Conservation (phyloP, 1,139 yeast species). For the Yarrowia galli region DNA sequence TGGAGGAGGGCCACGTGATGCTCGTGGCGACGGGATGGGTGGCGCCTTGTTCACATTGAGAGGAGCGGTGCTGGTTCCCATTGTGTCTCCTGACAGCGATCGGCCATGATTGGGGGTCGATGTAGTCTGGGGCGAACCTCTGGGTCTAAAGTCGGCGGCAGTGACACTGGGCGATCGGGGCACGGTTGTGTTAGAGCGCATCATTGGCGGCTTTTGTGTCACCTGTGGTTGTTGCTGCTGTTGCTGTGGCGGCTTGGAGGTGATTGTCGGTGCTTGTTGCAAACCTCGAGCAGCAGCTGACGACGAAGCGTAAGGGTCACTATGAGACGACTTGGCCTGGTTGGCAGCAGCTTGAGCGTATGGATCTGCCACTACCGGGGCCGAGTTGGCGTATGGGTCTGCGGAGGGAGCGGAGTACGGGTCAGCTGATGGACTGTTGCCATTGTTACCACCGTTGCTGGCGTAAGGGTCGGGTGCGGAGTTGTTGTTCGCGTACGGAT, state of each 20-base stretch:
- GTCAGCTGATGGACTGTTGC: not conserved
- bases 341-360: slow-evolving; percentile 11
- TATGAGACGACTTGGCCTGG: slow-evolving; percentile 11
- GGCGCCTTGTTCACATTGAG: slow-evolving; percentile 14
- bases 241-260: slow-evolving; percentile 2
- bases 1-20: not conserved
- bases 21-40: not conserved
- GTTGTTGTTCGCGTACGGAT: too few species aligned
- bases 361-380: not conserved
- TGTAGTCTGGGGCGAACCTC: slow-evolving; percentile 7
- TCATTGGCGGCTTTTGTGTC: slow-evolving; percentile 19
- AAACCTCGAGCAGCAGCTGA: not conserved
- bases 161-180: slow-evolving; percentile 16
- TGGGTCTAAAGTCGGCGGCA: slow-evolving; percentile 7
- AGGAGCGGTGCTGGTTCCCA: slow-evolving; percentile 10
- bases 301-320: slow-evolving; percentile 4
- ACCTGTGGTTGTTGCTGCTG: too few species aligned
- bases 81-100: slow-evolving; percentile 15
- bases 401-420: not conserved
- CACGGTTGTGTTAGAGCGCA: slow-evolving; percentile 32
- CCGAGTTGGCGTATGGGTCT: slow-evolving; percentile 4
- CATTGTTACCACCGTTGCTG: not conserved
- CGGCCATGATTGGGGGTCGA: not conserved
- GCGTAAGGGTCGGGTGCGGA: slow-evolving; percentile 28
- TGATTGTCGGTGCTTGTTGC: slow-evolving; percentile 20